Base-by-base conservation (phyloP, 164 flowering plant genomes). In the Dillenia turbinata region DNA sequence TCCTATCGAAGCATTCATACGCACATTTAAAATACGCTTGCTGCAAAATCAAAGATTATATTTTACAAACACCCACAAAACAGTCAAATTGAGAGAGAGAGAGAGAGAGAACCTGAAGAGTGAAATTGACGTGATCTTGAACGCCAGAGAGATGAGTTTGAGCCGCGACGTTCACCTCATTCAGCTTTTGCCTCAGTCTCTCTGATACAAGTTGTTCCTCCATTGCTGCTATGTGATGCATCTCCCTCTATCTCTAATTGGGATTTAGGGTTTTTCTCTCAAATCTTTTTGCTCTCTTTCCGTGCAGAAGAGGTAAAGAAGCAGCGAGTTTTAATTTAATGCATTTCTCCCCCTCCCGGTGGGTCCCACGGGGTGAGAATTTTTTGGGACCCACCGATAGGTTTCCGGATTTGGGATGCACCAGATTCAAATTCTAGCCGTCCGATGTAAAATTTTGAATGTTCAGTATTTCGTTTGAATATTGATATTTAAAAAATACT, bases 1-100 rank as follows among this genome's bases (percentile, higher is more conserved):
- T 82, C 78, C 96, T 74, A 57, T 95, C 99, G 55, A 95, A 95
- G 77, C 99, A 95, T 66, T 92, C 94, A 47, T 92, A 75, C 0
- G 99, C 97, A 56, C 99, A 95, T 73, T 79, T 86, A 78, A 95
- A 95, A 69, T 95, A 95, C 5, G 92, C 92, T 90, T 88, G 78
- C 97, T 95, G 90, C 72, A 83, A 57, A 53, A 53, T 15, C 48
- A 45, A 9, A 49, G 59, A 40, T 50, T 22, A 51, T 40, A 48
- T 40, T n/a, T 17, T 49, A 14, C 19, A 33, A 10, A 11, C 8
- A 61, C 40, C 0, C 40, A 48, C 2, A 54, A 54, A 26, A 19
- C 12, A 64, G 24, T 45, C 9, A 66, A 16, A 54, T 22, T 19
- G 4, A 10, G 12, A 1, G 46, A 11, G 46, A 40, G 17, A 40